These are phyloP conservation scores for Escovopsis sp. DNA, from an alignment of 2,329 filamentous ascomycete species.

Conservation along the genomic window DNA sequence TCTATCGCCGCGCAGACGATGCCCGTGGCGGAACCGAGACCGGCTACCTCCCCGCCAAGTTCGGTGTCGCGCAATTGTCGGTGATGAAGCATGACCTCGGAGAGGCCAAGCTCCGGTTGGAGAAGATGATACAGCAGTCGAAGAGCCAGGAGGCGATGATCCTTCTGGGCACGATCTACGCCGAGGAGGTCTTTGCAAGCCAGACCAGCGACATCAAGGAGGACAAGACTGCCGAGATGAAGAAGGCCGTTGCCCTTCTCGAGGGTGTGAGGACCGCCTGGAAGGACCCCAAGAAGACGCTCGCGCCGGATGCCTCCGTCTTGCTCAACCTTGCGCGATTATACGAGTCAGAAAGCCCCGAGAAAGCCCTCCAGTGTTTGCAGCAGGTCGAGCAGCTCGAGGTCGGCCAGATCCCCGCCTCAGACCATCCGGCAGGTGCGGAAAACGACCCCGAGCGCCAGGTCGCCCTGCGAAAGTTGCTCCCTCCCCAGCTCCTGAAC, in stretches of 20 bases:
- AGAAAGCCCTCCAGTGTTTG: constrained; percentile 84
- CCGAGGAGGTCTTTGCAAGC: constrained; percentile 79
- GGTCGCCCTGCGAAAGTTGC: constrained; percentile 52
- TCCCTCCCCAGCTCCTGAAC: constrained; percentile 86
- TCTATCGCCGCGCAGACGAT: constrained; percentile 80
- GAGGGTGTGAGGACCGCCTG: constrained; percentile 76
- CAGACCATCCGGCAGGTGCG: constrained; percentile 45
- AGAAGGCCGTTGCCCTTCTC: constrained; percentile 72
- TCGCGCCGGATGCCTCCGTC: constrained; percentile 70
- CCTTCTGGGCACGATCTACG: constrained; percentile 78
- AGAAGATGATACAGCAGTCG: constrained; percentile 83
- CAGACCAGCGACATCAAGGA: constrained; percentile 62
- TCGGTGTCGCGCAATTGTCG: constrained; percentile 80
- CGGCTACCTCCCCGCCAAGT: constrained; percentile 87
- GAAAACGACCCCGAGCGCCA: constrained; percentile 45
- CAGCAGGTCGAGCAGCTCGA: constrained; percentile 87
- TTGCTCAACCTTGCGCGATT: constrained; percentile 82
- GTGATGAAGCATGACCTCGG: constrained; percentile 73
- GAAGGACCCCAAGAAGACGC: constrained; percentile 83
- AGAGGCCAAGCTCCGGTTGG: constrained; percentile 82
- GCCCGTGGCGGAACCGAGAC: constrained; percentile 82
- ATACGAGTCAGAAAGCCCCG: constrained; percentile 73
- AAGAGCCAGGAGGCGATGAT: constrained; percentile 83
- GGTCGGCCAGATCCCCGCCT: constrained; percentile 58
- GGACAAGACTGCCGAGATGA: constrained; percentile 71